Evolutionary conservation across 495 filamentous ascomycete genomes (phyloP), one percentile per base, ranked within the genome.

Genomic region (Penicillium dipodomyicola): DNA sequence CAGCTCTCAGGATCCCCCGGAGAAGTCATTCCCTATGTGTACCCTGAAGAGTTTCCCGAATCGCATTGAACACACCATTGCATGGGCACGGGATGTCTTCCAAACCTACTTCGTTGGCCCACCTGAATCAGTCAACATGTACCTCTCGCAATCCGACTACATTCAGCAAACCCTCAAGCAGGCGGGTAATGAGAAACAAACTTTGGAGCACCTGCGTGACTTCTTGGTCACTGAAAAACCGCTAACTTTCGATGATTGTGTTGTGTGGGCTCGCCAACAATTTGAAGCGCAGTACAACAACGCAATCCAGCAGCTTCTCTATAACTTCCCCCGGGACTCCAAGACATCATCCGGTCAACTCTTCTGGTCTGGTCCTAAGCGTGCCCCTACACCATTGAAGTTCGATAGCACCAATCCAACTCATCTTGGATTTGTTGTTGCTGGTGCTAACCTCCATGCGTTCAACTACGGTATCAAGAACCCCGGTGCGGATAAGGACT

Each of bases 331-430:
- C 41, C 93, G 92, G 68, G 94, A 97, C 69, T 89, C 92, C 0
- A 82, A 79, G 35, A 96, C 94, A 3, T 92, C 90, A 32, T 87
- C 83, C 20, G 94, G 95, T 39, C 87, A 92, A 54, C 89, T 84
- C 1, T 99, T 99, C 80, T 99, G 95, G 95, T 97, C 93, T 52
- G 95, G 95, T 41, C 95, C 95, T 19, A 99, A 99, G 83, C 91
- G 95, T 65, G 95, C 95, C 7, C 95, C 95, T 10, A 88, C 93
- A 55, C 87, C 94, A 61, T 74, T 97, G 60, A 91, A 88, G 65
- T 99, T 99, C 59, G 90, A 95, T 64, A 76, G 85, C 52, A 74
- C 83, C 17, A 96, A 96, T 65, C 78, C 85, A 15, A 92, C 90
- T 19, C 94, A 99, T 70, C 82, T 91, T 58, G 81, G 80, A 25